phyloP scores from a whole-genome alignment of 345 rosid species.

The Hibiscus tridactylites region DNA sequence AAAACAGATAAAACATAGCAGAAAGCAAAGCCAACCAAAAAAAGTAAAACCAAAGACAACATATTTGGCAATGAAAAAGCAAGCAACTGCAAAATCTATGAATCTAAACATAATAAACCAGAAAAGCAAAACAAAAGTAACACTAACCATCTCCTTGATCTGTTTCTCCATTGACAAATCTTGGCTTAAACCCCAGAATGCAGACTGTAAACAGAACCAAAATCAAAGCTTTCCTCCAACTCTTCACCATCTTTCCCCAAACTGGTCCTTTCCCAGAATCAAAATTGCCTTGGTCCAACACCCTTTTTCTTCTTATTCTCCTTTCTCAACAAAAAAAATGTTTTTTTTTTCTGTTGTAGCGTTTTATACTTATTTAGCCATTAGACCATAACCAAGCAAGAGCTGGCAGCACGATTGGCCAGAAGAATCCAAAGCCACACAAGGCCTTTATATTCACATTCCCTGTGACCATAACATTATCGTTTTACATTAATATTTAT shows the following conservation, averaged over 20 bases:
- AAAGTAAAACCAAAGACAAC: background rate
- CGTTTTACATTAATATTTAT: background rate
- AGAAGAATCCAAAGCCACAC: conserved; percentile 69
- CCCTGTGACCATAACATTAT: conserved; percentile 10
- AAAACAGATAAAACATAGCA: conserved; percentile 3
- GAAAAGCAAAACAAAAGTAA: background rate
- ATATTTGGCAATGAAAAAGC: conserved; percentile 11
- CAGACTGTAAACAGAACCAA: conserved; percentile 41
- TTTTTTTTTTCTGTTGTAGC: conserved; percentile 1
- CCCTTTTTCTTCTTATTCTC: background rate
- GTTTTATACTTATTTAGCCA: conserved; percentile 34
- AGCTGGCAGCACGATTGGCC: conserved; percentile 87
- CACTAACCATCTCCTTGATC: conserved; percentile 57
- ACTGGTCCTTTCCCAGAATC: conserved; percentile 14
- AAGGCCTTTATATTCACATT: background rate
- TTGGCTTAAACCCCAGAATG: conserved; percentile 50
- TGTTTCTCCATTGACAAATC: conserved; percentile 47
- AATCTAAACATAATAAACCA: conserved; percentile 8
- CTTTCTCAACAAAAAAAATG: no score
- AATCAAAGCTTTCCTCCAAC: conserved; percentile 26
- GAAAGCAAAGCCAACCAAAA: background rate
- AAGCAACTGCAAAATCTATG: background rate
- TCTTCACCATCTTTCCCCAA: conserved; percentile 31
- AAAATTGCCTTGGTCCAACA: conserved; percentile 2
- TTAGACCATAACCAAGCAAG: conserved; percentile 17